A percentile compares a stretch with the other conserved stretches of the same genome.
Evolutionary conservation across 305 asterid genomes (phyloP).

Genomic region (Rubia tinctorum): DNA sequence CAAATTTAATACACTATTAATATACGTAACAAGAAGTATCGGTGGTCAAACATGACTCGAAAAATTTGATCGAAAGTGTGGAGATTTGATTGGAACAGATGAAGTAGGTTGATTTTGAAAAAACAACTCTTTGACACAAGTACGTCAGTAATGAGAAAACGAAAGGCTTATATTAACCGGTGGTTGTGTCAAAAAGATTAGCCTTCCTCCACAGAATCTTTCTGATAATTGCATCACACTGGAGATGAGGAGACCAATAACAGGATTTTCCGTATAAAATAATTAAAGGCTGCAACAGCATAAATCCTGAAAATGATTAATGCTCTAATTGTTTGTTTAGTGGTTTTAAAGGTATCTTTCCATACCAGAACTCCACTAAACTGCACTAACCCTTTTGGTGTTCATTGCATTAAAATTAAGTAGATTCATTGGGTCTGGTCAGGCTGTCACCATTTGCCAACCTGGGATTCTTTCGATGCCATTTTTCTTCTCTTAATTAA

Average conservation of each 20-base stretch:
- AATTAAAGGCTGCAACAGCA: slow-evolving; percentile 41
- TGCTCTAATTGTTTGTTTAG: slow-evolving; percentile 12
- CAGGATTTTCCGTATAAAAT: slow-evolving; percentile 24
- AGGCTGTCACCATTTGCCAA: slow-evolving; percentile 52
- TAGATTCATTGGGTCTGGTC: slow-evolving; percentile 56
- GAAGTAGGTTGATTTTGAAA: too few relatives aligned
- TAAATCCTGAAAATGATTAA: slow-evolving; percentile 41
- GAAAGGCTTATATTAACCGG: too few relatives aligned
- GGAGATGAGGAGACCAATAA: slow-evolving; percentile 37
- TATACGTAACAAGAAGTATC: too few relatives aligned
- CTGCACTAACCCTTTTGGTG: too few relatives aligned
- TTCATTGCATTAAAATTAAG: slow-evolving; percentile 37
- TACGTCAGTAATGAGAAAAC: too few relatives aligned
- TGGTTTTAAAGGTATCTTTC: slow-evolving; percentile 48
- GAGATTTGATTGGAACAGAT: too few relatives aligned
- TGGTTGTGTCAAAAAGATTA: slow-evolving; percentile 35
- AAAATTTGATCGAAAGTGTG: too few relatives aligned
- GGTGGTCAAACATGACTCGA: too few relatives aligned
- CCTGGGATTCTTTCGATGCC: slow-evolving; percentile 52
- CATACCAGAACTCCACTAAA: slow-evolving; percentile 52
- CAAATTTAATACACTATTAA: too few relatives aligned
- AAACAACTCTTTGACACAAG: too few relatives aligned
- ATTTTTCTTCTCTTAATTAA: slow-evolving; percentile 1
- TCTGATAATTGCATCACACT: slow-evolving; percentile 43
- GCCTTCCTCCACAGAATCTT: slow-evolving; percentile 60